Conservation (phyloP, 495 filamentous ascomycete genomes). For the Talaromyces adpressus region DNA sequence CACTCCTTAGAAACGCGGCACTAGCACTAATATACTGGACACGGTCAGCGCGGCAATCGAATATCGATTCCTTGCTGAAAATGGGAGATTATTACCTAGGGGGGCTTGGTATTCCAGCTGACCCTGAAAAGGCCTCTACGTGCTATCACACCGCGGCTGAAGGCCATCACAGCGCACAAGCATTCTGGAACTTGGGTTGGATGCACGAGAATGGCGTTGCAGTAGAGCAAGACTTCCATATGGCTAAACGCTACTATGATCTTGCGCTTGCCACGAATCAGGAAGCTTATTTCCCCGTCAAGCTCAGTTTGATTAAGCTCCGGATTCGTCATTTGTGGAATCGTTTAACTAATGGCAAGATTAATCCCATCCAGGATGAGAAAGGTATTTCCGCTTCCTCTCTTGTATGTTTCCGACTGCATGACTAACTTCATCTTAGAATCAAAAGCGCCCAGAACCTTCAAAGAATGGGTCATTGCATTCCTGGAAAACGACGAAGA, state of each 20-base stretch:
- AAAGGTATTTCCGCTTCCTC: constrained; percentile 47
- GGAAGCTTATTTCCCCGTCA: constrained; percentile 93
- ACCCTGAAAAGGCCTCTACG: constrained; percentile 81
- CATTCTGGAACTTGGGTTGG: constrained; percentile 96
- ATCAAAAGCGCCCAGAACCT: constrained; percentile 61
- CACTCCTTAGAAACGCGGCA: constrained; percentile 59
- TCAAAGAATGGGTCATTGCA: constrained; percentile 75
- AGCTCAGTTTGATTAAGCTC: constrained; percentile 80
- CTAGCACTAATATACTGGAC: constrained; percentile 95
- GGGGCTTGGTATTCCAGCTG: constrained; percentile 63
- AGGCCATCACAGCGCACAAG: constrained; percentile 84
- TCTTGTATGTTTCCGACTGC: background rate
- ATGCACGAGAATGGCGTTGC: constrained; percentile 98
- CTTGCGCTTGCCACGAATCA: constrained; percentile 81
- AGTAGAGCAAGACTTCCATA: constrained; percentile 90
- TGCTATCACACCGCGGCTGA: constrained; percentile 93
- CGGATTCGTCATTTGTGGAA: constrained; percentile 87
- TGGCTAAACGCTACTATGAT: constrained; percentile 95
- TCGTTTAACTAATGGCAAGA: constrained; percentile 74
- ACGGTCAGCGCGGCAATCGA: constrained; percentile 84
- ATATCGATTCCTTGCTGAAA: constrained; percentile 91
- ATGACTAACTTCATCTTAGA: constrained; percentile 28
- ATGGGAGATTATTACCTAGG: constrained; percentile 95
- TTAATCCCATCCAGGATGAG: constrained; percentile 87
- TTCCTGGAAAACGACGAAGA: constrained; percentile 69